Conservation (phyloP, 73 alveolate genomes). For the Durusdinium trenchii region DNA sequence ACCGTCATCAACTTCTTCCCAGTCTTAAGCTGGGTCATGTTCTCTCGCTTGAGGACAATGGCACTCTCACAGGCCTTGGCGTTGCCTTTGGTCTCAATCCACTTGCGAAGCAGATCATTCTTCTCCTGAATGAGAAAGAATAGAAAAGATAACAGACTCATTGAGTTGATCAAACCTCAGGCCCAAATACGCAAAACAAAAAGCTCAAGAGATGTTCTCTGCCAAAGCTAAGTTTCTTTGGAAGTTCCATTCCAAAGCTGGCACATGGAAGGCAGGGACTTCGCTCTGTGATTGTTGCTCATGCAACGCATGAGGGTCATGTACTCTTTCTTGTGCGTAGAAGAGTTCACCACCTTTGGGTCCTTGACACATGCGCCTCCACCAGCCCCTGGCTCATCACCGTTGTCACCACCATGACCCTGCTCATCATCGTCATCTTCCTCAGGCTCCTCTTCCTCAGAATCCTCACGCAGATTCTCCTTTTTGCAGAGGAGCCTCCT, state of each 20-base stretch:
- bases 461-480: no score
- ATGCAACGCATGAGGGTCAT: not conserved
- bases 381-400: no score
- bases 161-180: no score
- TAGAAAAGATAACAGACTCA: no score
- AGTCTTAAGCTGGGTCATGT: not conserved
- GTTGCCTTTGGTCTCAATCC: not conserved
- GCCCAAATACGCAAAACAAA: not conserved
- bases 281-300: not conserved
- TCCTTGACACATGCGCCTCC: no score
- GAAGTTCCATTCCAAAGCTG: not conserved
- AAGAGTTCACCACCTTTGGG: not conserved
- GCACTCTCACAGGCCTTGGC: not conserved
- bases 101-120: not conserved
- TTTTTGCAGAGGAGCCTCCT: no score
- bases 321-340: not conserved
- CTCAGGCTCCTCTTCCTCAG: not conserved
- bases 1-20: not conserved
- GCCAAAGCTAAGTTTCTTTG: not conserved
- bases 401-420: no score
- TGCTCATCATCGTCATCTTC: no score
- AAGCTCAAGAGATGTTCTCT: not conserved
- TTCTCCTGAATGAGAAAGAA: not conserved
- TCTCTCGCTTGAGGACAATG: not conserved
- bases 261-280: not conserved